phyloP scores from a whole-genome alignment of 2,329 filamentous ascomycete genomes.

The Aspergillus quadricinctus region DNA sequence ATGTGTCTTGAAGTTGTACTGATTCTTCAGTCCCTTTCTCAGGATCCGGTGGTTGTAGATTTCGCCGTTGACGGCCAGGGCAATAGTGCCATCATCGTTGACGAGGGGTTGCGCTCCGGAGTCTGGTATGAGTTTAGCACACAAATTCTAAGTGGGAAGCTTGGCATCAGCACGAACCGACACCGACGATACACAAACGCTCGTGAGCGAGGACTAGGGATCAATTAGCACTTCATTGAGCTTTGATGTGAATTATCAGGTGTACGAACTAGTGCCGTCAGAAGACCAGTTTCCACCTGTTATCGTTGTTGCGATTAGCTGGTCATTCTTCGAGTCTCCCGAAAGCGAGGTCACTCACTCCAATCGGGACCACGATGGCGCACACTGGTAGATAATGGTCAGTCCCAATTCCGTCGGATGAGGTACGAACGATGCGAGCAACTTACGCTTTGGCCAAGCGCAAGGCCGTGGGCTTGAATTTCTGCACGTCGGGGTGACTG shows the following conservation, averaged over 20 bases:
- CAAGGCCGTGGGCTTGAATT: constrained; percentile 93
- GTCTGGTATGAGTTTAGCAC: constrained; percentile 51
- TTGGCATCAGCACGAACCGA: constrained; percentile 58
- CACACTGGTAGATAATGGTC: constrained; percentile 57
- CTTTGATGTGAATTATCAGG: background rate
- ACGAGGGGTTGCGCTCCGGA: constrained; percentile 92
- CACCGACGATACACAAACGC: constrained; percentile 93
- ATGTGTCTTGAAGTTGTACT: constrained; percentile 96
- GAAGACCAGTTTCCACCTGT: constrained; percentile 81
- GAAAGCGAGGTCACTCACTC: constrained; percentile 62
- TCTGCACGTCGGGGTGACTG: constrained; percentile 85
- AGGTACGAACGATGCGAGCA: background rate
- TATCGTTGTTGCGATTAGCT: constrained; percentile 17
- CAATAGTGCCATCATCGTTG: constrained; percentile 82
- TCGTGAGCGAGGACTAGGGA: constrained; percentile 85
- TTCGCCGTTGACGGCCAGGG: constrained; percentile 96
- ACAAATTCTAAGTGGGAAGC: constrained; percentile 1
- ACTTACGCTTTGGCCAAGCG: constrained; percentile 90
- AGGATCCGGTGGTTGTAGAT: constrained; percentile 99
- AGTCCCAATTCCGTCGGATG: constrained; percentile 14
- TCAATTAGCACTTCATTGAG: constrained; percentile 18
- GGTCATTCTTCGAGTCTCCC: constrained; percentile 4
- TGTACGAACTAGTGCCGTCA: constrained; percentile 78
- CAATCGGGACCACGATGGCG: constrained; percentile 97
- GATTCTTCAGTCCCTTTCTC: constrained; percentile 75